Evolutionary conservation across 2,329 filamentous ascomycete genomes (phyloP), one percentile per base, ranked within the genome.

Genomic region (Aspergillus nomiae): DNA sequence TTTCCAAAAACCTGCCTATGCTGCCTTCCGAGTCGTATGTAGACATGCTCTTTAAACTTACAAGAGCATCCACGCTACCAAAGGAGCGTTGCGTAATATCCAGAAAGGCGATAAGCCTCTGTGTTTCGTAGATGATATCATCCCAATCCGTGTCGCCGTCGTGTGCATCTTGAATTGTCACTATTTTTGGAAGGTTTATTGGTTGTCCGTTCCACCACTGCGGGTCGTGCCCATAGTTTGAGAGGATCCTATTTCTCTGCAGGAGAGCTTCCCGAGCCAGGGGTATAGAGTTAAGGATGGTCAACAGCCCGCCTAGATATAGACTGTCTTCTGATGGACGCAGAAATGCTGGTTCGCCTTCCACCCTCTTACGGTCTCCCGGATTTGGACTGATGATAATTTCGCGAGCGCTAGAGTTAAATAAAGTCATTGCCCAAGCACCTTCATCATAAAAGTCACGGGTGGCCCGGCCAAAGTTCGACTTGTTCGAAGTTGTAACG

Each of bases 171-270:
- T 75, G 70, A 19, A 80, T 70, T 57, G 83, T 80, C n/a, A 87
- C 80, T 26, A 85, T 82, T 54, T 81, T 82, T 4, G 84, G 79
- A 16, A 82, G 73, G 34, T 81, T 76, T 30, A 86, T 83, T 0
- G 81, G 72, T 34, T 80, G 81, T 24, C 87, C 87, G 68, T 83
- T 85, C 87, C 87, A 90, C 87, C 87, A 90, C 12, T 87, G 83
- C 1, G 79, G 67, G 63, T 87, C 82, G 59, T 82, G 73, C 50
- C 85, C 85, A 68, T 89, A 89, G 62, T 84, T 78, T 2, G 75
- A 70, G 28, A 82, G 73, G 7, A 78, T 68, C 30, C 81, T 74
- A 9, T 77, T 76, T n/a, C 82, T 78, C 46, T 82, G 72, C 14
- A 89, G 73, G 11, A 89, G 77, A 10, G 84, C 83, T 70, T 88